Base-by-base conservation (phyloP, 257 asterid species). In the Agastache rugosa region DNA sequence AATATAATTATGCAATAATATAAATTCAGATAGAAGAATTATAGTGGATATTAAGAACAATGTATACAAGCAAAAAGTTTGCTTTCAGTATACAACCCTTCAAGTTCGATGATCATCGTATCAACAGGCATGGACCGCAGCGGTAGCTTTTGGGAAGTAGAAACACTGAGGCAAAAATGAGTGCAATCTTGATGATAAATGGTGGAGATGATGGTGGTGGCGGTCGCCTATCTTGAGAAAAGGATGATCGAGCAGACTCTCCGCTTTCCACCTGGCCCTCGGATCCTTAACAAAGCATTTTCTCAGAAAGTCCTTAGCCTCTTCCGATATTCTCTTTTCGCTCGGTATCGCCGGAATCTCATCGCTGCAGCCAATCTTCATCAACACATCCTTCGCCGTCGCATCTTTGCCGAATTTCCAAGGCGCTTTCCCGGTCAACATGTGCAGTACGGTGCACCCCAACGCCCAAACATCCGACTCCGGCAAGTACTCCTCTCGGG, bases 391-490 rank as follows among this genome's bases (percentile, higher is more conserved):
- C 16, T 37, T 34, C 14, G 20, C 71, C 15, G 22, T 41, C 22
- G 22, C 63, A 1, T 6, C 47, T 4, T 23, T 59, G 9, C 31
- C 64, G 5, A 60, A 19, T 5, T 23, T 22, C 80, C 75, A 76
- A 7, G 80, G 80, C 0, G 75, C 54, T 15, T 48, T 76, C 0
- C 80, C 80, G 8, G 75, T 76, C 63, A 54, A n/a, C 77, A 64
- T 77, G 31, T 19, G 55, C 11, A 63, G 56, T 4, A 78, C 71
- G 3, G 71, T 72, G 78, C 78, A 73, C 5, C 78, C 82, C 60
- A 78, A 27, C 1, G 75, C 69, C 78, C 82, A 78, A 15, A 78
- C 67, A 47, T 78, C 82, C 19, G 82, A 66, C 20, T 35, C 75
- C 17, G 82, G 78, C 29, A 39, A 4, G 41, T 65, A 72, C 27